A percentile compares a stretch with the other conserved stretches of the same genome.
Evolutionary conservation across 805 yeast genomes (phyloP).

Genomic region (Kluyveromyces aestuarii): DNA sequence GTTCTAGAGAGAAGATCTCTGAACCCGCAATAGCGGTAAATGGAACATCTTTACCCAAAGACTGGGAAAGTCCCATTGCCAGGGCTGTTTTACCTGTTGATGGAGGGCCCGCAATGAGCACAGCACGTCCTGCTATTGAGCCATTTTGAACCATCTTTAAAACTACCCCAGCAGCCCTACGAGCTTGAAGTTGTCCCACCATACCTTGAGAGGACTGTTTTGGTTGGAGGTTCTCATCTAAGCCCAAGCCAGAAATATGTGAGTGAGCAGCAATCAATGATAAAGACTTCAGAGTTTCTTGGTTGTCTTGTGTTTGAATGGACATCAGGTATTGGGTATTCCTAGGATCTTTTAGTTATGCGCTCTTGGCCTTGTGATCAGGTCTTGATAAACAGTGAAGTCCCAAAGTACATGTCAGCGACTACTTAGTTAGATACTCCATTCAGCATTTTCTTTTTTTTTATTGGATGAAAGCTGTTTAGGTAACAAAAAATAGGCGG

Average conservation of each 20-base stretch:
- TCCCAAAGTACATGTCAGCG: too few relatives aligned
- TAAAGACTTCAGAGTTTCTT: constrained; percentile 47
- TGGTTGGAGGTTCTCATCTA: constrained; percentile 84
- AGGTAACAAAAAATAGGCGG: too few relatives aligned
- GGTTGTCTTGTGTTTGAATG: constrained; percentile 33
- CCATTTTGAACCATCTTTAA: constrained; percentile 91
- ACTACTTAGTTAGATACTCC: too few relatives aligned
- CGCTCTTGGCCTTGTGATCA: too few relatives aligned
- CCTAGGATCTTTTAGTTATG: background rate
- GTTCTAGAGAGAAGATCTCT: constrained; percentile 84
- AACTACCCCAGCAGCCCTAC: constrained; percentile 93
- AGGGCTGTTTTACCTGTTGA: constrained; percentile 98
- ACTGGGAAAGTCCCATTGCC: constrained; percentile 86
- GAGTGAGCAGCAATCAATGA: constrained; percentile 95
- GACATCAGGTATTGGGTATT: constrained; percentile 22
- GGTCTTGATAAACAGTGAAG: too few relatives aligned
- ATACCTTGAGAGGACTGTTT: constrained; percentile 80
- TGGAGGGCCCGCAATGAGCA: constrained; percentile 94
- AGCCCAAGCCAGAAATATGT: constrained; percentile 93
- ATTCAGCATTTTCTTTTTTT: background rate
- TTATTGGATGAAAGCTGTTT: background rate
- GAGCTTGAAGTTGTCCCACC: constrained; percentile 94
- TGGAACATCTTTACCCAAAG: constrained; percentile 65
- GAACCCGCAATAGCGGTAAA: constrained; percentile 93
- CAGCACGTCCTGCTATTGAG: constrained; percentile 94